A percentile compares a stretch with the other conserved stretches of the same genome.
Evolutionary conservation across 345 rosid genomes (phyloP).

Genomic region (Euclidium syriacum): DNA sequence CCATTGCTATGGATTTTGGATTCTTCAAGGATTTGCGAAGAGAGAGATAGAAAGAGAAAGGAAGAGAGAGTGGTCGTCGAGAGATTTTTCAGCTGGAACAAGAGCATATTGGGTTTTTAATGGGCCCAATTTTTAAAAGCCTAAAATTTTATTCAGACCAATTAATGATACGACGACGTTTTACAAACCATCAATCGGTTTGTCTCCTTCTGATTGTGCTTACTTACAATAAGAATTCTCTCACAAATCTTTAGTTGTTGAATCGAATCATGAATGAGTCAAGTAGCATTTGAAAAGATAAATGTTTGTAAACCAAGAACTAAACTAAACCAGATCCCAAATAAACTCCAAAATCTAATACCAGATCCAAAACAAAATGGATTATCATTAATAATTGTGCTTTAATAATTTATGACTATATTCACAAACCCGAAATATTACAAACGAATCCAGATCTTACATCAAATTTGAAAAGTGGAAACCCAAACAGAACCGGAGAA

Average conservation of each 20-base stretch:
- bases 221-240: too few relatives aligned
- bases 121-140: not conserved
- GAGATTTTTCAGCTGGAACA: constrained; percentile 6
- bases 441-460: constrained; percentile 12
- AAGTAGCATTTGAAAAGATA: not conserved
- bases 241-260: not conserved
- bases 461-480: not conserved
- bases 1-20: constrained; percentile 38
- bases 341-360: not conserved
- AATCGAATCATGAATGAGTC: not conserved
- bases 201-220: not conserved
- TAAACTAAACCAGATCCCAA: constrained; percentile 6
- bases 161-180: not conserved
- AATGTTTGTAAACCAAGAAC: not conserved
- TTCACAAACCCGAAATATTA: constrained; percentile 1
- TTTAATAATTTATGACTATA: constrained; percentile 3
- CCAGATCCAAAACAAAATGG: not conserved
- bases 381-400: not conserved
- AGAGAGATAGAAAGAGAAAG: not conserved
- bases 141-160: too few relatives aligned
- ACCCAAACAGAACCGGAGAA: not conserved
- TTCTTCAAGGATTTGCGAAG: constrained; percentile 3
- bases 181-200: not conserved
- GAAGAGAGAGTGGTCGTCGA: constrained; percentile 10
- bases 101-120: not conserved